A percentile compares a stretch with the other conserved stretches of the same genome.
Conservation (phyloP, 2,329 filamentous ascomycete species). For the Colletotrichum coccodes region DNA sequence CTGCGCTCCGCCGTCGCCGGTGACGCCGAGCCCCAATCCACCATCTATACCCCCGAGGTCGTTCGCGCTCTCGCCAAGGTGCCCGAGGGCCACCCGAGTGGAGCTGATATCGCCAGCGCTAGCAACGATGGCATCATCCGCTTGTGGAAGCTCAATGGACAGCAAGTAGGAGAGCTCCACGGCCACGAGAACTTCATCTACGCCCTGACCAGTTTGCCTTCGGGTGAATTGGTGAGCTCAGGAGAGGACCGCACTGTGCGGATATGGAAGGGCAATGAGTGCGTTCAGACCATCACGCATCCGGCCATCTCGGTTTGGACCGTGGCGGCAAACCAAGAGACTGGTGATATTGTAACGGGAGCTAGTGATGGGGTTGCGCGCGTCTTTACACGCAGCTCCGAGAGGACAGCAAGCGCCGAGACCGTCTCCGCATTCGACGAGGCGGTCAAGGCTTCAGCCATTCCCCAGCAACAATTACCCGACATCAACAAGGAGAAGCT, state of each 20-base stretch:
- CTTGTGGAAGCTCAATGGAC: conserved; percentile 85
- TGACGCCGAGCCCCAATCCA: conserved; percentile 61
- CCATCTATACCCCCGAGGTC: conserved; percentile 78
- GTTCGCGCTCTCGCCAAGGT: conserved; percentile 89
- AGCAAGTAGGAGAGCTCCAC: conserved; percentile 79
- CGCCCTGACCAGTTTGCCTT: conserved; percentile 78
- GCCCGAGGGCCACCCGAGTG: conserved; percentile 78
- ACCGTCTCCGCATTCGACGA: conserved; percentile 81
- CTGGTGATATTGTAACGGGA: conserved; percentile 92
- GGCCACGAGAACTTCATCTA: conserved; percentile 98
- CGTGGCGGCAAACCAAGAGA: conserved; percentile 83
- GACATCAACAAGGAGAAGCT: conserved; percentile 92
- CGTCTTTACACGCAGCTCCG: conserved; percentile 80
- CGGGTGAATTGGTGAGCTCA: conserved; percentile 88
- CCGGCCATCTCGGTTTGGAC: conserved; percentile 97
- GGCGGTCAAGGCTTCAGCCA: conserved; percentile 83
- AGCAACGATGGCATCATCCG: conserved; percentile 92
- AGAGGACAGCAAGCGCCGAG: conserved; percentile 75
- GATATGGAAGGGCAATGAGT: conserved; percentile 85
- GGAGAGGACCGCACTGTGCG: conserved; percentile 95
- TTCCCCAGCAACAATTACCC: conserved; percentile 86
- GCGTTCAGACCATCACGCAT: conserved; percentile 95
- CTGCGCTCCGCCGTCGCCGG: conserved; percentile 69
- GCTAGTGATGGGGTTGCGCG: conserved; percentile 89
- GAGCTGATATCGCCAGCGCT: conserved; percentile 93